A percentile compares a stretch with the other conserved stretches of the same genome.
Conservation (phyloP, 345 rosid species). For the Punica granatum region DNA sequence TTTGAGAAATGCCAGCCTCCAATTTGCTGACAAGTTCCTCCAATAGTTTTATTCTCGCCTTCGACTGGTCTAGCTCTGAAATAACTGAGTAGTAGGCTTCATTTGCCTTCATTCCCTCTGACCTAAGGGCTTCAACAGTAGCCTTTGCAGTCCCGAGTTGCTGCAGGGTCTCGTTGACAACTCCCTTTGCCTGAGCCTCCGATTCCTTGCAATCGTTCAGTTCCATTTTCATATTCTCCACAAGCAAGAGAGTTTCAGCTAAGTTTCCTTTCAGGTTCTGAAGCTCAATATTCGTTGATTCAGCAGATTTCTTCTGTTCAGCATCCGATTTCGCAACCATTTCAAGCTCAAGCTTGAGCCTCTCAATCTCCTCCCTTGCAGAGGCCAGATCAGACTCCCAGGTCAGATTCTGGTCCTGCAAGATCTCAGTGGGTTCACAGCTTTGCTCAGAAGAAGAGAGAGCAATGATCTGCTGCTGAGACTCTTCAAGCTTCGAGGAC, state of each 20-base stretch:
- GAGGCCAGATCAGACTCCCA: constrained; percentile 29
- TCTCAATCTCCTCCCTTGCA: constrained; percentile 65
- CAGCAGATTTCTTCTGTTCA: constrained; percentile 41
- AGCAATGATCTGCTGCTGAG: constrained; percentile 43
- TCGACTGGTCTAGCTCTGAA: constrained; percentile 64
- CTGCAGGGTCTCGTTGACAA: constrained; percentile 56
- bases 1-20: constrained; percentile 14
- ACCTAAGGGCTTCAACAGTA: constrained; percentile 53
- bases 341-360: constrained; percentile 58
- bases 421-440: constrained; percentile 42
- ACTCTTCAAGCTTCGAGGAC: constrained; percentile 58
- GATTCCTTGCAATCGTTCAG: constrained; percentile 66
- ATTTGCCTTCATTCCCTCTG: constrained; percentile 47
- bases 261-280: constrained; percentile 60
- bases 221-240: constrained; percentile 69
- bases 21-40: constrained; percentile 44
- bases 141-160: constrained; percentile 69
- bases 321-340: constrained; percentile 54
- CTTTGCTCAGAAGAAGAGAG: constrained; percentile 48
- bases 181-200: constrained; percentile 57
- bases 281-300: constrained; percentile 48
- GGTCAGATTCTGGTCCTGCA: constrained; percentile 40
- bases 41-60: constrained; percentile 34
- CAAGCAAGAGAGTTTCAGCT: constrained; percentile 47
- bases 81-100: constrained; percentile 56